Evolutionary conservation across 805 yeast genomes (phyloP).

Genomic region (Zygosaccharomyces gambellarensis): DNA sequence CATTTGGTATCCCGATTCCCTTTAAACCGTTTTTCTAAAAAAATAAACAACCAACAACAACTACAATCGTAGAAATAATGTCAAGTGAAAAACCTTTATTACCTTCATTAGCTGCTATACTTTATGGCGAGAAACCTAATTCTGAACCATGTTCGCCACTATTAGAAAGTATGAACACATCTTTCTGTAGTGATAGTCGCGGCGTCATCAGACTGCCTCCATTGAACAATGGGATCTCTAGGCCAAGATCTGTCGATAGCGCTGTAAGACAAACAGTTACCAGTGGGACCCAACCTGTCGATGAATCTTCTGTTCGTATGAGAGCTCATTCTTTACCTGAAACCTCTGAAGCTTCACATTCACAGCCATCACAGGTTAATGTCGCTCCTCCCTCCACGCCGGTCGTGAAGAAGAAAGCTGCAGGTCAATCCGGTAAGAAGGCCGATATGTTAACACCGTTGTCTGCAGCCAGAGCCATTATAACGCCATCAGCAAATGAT

Average conservation of each 20-base stretch:
- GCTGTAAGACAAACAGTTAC: constrained; percentile 24
- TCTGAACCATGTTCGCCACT: constrained; percentile 24
- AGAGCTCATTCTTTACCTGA: constrained; percentile 9
- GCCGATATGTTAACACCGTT: constrained; percentile 29
- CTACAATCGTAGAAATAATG: background rate
- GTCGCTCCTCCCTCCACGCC: constrained; percentile 18
- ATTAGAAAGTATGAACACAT: constrained; percentile 14
- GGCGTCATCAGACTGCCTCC: constrained; percentile 34
- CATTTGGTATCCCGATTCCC: background rate
- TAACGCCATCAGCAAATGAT: constrained; percentile 30
- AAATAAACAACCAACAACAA: background rate
- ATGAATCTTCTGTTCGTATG: background rate
- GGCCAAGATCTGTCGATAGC: constrained; percentile 26
- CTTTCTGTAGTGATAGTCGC: constrained; percentile 23
- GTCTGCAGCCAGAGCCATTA: constrained; percentile 32
- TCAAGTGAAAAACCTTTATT: constrained; percentile 9
- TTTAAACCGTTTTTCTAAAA: background rate
- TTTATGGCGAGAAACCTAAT: constrained; percentile 10
- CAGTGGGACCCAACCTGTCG: background rate
- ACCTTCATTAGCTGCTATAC: constrained; percentile 24
- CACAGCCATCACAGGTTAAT: background rate
- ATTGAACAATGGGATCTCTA: constrained; percentile 12
- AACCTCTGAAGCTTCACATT: background rate
- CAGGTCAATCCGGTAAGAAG: constrained; percentile 11
- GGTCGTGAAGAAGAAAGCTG: constrained; percentile 12